Conservation (phyloP, 371 early-diverging fungal genomes). For the Rhizopus stolonifer region DNA sequence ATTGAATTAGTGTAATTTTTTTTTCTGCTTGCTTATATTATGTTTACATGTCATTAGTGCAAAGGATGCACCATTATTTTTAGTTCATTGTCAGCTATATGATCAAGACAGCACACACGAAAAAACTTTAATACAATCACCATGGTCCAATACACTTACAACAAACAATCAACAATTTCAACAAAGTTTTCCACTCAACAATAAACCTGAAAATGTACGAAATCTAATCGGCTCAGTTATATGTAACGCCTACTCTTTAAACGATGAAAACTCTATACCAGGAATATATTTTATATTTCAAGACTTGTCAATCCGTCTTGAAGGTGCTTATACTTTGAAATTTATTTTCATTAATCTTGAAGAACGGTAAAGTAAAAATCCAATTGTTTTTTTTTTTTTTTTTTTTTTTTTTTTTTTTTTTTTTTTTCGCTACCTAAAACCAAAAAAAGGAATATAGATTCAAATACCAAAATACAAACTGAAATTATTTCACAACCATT, state of each 20-base stretch:
- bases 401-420: background rate
- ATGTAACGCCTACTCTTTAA: slow-evolving; percentile 48
- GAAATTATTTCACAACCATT: slow-evolving; percentile 44
- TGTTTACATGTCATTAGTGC: slow-evolving; percentile 7
- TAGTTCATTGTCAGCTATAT: slow-evolving; percentile 29
- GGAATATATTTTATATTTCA: slow-evolving; percentile 58
- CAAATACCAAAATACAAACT: slow-evolving; percentile 29
- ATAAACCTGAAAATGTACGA: slow-evolving; percentile 35
- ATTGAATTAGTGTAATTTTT: slow-evolving; percentile 10
- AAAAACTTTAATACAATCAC: slow-evolving; percentile 18
- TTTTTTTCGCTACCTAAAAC: background rate
- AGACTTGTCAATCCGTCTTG: slow-evolving; percentile 59
- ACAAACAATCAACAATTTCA: background rate
- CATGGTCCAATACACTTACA: slow-evolving; percentile 9
- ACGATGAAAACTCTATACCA: slow-evolving; percentile 38
- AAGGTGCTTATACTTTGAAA: slow-evolving; percentile 42
- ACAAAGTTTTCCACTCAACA: background rate
- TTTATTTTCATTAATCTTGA: slow-evolving; percentile 35
- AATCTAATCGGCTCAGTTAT: slow-evolving; percentile 59
- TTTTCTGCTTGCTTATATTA: background rate
- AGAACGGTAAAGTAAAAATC: slow-evolving; percentile 17
- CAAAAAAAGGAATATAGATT: slow-evolving; percentile 26
- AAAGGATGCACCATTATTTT: slow-evolving; percentile 24
- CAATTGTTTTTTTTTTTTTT: too few relatives aligned
- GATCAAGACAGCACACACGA: slow-evolving; percentile 16